phyloP scores from a whole-genome alignment of 2,329 filamentous ascomycete species.

The Pyrenochaeta sp. region DNA sequence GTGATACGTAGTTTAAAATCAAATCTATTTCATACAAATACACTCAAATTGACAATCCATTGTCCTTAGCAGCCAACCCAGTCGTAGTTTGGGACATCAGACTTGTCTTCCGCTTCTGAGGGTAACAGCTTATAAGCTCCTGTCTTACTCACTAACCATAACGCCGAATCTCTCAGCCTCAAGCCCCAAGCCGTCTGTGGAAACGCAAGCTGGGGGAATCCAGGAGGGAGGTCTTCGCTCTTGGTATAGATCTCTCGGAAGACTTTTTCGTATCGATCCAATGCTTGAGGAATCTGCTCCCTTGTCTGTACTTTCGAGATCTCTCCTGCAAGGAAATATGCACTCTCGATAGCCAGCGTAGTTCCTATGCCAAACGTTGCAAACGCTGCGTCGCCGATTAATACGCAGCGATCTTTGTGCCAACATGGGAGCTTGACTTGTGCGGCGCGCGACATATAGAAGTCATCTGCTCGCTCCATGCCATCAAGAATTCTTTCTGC shows the following conservation, averaged over 20 bases:
- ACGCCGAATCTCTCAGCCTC: conserved; percentile 9
- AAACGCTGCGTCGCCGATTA: conserved; percentile 62
- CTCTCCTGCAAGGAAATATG: conserved; percentile 51
- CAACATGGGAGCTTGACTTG: conserved; percentile 56
- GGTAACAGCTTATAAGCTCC: conserved; percentile 11
- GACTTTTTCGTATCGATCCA: conserved; percentile 28
- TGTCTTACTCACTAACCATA: conserved; percentile 10
- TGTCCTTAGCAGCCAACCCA: too few relatives aligned
- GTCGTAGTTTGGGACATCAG: conserved; percentile 9
- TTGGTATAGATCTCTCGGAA: conserved; percentile 26
- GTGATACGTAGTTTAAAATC: too few relatives aligned
- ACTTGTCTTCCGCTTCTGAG: neutral
- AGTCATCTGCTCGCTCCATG: conserved; percentile 52
- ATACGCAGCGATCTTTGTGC: conserved; percentile 57
- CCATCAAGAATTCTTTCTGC: conserved; percentile 52
- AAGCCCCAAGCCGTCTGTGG: conserved; percentile 43
- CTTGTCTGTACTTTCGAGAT: conserved; percentile 27
- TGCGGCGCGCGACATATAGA: conserved; percentile 56
- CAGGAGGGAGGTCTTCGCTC: conserved; percentile 10
- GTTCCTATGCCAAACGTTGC: conserved; percentile 41
- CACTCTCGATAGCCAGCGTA: conserved; percentile 47
- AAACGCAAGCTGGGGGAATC: conserved; percentile 32
- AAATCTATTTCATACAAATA: too few relatives aligned
- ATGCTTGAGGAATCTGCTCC: conserved; percentile 24
- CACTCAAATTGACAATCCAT: too few relatives aligned